phyloP scores from a whole-genome alignment of 352 stramenopile genomes.

The Phytophthora citrophthora region DNA sequence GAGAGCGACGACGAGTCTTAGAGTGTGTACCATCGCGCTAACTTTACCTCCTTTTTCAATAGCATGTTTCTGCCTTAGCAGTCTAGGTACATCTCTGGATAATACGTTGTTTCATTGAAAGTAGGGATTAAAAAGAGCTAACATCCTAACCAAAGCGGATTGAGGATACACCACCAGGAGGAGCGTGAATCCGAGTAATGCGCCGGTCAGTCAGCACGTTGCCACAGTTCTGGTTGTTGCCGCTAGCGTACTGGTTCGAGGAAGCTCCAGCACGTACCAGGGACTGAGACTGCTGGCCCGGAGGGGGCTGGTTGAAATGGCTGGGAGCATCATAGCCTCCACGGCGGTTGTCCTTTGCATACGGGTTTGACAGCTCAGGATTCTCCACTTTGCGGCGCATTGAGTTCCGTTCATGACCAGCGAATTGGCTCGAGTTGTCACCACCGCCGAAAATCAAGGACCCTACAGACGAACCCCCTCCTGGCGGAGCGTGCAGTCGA shows the following conservation, averaged over 20 bases:
- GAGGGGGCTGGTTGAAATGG: slow-evolving; percentile 30
- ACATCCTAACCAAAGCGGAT: slow-evolving; percentile 72
- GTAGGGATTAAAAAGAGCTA: slow-evolving; percentile 7
- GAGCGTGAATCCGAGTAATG: slow-evolving; percentile 90
- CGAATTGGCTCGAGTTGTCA: slow-evolving; percentile 54
- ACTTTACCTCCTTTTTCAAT: slow-evolving; percentile 26
- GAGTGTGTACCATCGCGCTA: slow-evolving; percentile 14
- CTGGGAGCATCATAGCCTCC: slow-evolving; percentile 22
- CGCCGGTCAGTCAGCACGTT: slow-evolving; percentile 91
- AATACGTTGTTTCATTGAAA: slow-evolving; percentile 27
- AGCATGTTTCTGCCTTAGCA: slow-evolving; percentile 27
- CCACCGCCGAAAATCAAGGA: slow-evolving; percentile 81
- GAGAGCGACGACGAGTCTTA: slow-evolving; percentile 44
- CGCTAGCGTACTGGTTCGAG: slow-evolving; percentile 87
- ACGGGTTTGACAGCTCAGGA: slow-evolving; percentile 60
- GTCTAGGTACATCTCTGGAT: slow-evolving; percentile 1
- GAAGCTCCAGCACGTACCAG: slow-evolving; percentile 36
- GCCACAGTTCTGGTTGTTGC: slow-evolving; percentile 88
- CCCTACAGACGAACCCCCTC: slow-evolving; percentile 72
- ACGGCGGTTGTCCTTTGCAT: slow-evolving; percentile 45
- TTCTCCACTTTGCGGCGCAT: slow-evolving; percentile 55
- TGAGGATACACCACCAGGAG: slow-evolving; percentile 82
- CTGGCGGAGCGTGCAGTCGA: slow-evolving; percentile 70
- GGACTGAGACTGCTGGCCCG: slow-evolving; percentile 37
- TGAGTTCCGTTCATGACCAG: slow-evolving; percentile 52